Evolutionary conservation across 2,329 filamentous ascomycete genomes (phyloP), one percentile per base, ranked within the genome.

Genomic region (Emericellopsis cladophorae): DNA sequence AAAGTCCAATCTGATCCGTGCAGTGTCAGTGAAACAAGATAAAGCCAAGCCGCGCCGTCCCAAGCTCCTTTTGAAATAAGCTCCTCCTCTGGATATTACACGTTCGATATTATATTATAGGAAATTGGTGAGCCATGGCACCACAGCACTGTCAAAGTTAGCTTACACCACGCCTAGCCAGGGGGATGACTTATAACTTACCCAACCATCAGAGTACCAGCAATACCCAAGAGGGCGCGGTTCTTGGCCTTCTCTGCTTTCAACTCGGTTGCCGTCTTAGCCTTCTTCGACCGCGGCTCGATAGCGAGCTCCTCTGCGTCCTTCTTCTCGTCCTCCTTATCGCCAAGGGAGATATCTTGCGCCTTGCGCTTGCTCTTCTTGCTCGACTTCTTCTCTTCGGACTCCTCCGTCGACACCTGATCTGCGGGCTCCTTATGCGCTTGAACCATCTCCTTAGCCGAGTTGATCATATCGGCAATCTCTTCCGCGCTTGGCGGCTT

Each of bases 161-260:
- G 39, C 31, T 40, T 31, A 31, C 18, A 14, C n/a, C 31, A n/a
- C 10, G 23, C 31, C 15, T 36, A 4, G 21, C 11, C 12, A 15
- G 15, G 26, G n/a, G 16, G 23, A 8, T 36, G 15, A 14, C 10
- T 14, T 14, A 7, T 9, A 34, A 82, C 88, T 67, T 76, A 96
- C 92, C 89, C 89, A 60, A 95, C 74, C 43, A 85, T 86, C 58
- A 95, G 72, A 37, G 86, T 92, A 43, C 87, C 87, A 46, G 81
- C 85, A 40, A 96, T 76, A 44, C 92, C 90, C 47, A 94, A 73
- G 45, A 95, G 67, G 37, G 92, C 87, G 55, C 88, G 78, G 61
- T 81, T 86, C 64, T 86, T 81, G 49, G 95, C 86, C 54, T 80
- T 84, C 64, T 93, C 83, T 65, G 87, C 89, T 60, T 81, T 81